Conservation (phyloP, 75 land plant genomes). For the Cupressus sempervirens region DNA sequence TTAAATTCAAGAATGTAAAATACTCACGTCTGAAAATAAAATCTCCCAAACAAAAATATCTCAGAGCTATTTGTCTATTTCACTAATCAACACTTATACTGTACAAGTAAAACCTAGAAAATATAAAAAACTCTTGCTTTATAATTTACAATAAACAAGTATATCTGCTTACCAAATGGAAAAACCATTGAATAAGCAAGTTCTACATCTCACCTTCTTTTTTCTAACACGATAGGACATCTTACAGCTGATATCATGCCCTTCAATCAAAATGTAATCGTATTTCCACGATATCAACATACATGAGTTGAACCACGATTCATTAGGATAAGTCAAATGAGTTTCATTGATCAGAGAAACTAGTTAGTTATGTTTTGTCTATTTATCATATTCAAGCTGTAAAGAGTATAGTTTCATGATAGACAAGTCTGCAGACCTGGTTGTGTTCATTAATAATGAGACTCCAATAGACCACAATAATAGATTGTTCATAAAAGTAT, state of each 20-base stretch:
- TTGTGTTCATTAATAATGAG: too few relatives aligned
- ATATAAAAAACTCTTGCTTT: background rate
- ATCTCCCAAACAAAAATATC: background rate
- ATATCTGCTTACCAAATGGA: slow-evolving; percentile 1
- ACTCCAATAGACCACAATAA: too few relatives aligned
- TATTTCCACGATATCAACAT: too few relatives aligned
- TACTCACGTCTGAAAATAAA: background rate
- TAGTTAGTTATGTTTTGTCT: too few relatives aligned
- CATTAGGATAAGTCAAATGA: too few relatives aligned
- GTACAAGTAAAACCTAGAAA: background rate
- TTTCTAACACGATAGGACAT: background rate
- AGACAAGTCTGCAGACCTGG: too few relatives aligned
- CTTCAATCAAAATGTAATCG: background rate
- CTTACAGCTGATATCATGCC: background rate
- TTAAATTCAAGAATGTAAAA: background rate
- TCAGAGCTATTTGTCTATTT: background rate
- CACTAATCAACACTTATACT: background rate
- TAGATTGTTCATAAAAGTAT: too few relatives aligned
- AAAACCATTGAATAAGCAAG: background rate
- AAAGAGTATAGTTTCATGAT: too few relatives aligned
- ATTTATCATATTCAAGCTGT: too few relatives aligned
- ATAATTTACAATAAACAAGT: background rate
- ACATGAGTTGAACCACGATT: too few relatives aligned
- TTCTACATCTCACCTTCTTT: background rate
- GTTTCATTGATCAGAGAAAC: too few relatives aligned